Conservation (phyloP, 2,329 filamentous ascomycete genomes). For the Scytalidium sp. region DNA sequence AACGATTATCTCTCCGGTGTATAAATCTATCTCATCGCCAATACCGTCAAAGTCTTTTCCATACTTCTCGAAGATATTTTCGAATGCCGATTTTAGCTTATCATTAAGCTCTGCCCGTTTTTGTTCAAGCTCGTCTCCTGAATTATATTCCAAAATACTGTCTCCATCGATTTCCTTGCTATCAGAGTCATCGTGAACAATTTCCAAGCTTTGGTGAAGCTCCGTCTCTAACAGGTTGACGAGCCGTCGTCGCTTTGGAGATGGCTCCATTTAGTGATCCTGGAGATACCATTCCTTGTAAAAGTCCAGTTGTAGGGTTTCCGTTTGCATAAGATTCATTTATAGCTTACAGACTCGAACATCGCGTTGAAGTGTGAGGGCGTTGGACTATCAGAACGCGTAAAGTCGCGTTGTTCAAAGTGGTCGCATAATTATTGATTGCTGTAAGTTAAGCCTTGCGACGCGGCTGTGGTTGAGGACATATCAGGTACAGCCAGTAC, state of each 20-base stretch:
- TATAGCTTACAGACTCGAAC: too few species aligned
- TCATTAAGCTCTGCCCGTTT: constrained; percentile 65
- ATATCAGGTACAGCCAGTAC: too few species aligned
- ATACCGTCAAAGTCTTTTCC: constrained; percentile 76
- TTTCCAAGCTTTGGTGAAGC: background rate
- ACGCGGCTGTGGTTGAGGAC: too few species aligned
- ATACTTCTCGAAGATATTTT: constrained; percentile 88
- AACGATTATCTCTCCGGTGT: constrained; percentile 78
- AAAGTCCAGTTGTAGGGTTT: too few species aligned
- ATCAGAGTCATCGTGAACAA: constrained; percentile 17
- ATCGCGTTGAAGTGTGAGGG: too few species aligned
- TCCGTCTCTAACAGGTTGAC: constrained; percentile 18
- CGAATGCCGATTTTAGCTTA: constrained; percentile 79
- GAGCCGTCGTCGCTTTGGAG: constrained; percentile 59
- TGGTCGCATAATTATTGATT: background rate
- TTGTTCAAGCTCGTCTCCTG: constrained; percentile 55
- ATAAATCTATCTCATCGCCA: constrained; percentile 86
- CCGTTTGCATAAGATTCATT: too few species aligned
- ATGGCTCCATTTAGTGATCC: constrained; percentile 62
- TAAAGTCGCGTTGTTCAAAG: background rate
- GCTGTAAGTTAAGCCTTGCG: too few species aligned
- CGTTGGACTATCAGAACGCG: background rate
- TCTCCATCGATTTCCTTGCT: constrained; percentile 48
- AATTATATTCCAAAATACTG: constrained; percentile 41
- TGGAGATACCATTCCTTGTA: too few species aligned